A percentile compares a stretch with the other conserved stretches of the same genome.
phyloP scores from a whole-genome alignment of 2,329 filamentous ascomycete species.

The Penicillium sp. region DNA sequence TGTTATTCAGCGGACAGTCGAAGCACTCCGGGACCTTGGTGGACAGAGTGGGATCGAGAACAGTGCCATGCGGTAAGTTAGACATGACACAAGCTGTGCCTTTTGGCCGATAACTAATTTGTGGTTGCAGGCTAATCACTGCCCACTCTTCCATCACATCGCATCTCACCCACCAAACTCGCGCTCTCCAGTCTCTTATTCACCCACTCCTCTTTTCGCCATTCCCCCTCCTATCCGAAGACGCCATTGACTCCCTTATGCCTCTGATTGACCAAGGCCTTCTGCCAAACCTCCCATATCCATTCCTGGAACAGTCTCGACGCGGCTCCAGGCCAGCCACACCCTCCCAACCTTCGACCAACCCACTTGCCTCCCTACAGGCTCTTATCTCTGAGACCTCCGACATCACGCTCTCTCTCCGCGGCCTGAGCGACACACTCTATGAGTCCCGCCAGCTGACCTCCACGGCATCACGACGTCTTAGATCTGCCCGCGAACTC shows the following conservation, averaged over 20 bases:
- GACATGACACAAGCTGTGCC: not conserved
- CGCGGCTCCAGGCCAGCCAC: conserved; percentile 28
- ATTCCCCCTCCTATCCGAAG: conserved; percentile 50
- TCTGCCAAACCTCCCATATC: conserved; percentile 49
- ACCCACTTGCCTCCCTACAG: conserved; percentile 61
- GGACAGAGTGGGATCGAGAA: conserved; percentile 55
- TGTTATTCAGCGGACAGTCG: conserved; percentile 51
- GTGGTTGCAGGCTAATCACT: conserved; percentile 49
- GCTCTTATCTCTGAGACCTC: conserved; percentile 66
- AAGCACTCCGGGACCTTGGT: conserved; percentile 51
- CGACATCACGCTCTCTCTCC: conserved; percentile 73
- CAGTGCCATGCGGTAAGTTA: conserved; percentile 50
- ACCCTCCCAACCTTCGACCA: conserved; percentile 30
- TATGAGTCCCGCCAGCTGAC: conserved; percentile 92
- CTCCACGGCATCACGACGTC: conserved; percentile 69
- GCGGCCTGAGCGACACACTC: conserved; percentile 81
- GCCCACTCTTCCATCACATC: conserved; percentile 56
- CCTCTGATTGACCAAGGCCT: conserved; percentile 54
- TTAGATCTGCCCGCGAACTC: conserved; percentile 78
- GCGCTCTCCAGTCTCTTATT: conserved; percentile 54
- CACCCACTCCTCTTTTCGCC: conserved; percentile 57
- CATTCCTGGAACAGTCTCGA: conserved; percentile 32
- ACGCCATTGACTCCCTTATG: conserved; percentile 54
- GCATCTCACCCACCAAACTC: conserved; percentile 58
- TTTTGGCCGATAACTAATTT: not conserved